Base-by-base conservation (phyloP, 1,284 basidiomycete genomes). In the Heliocybe sulcata region DNA sequence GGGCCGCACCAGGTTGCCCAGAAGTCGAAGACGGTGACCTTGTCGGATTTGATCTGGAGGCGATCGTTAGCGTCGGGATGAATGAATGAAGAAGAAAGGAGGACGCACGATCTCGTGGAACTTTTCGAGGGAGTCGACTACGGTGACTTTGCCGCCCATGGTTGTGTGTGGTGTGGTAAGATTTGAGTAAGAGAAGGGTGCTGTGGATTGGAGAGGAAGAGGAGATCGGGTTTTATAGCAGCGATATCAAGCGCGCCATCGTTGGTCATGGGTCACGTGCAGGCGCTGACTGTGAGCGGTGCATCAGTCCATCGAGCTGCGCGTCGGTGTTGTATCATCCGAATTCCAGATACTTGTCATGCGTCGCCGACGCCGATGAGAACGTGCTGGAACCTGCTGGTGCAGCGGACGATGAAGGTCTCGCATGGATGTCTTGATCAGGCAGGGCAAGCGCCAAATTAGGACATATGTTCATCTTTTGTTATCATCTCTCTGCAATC, bases 1-100 rank as follows among this genome's bases (percentile, higher is more conserved):
- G 87, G 86, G 49, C 80, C 77, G 65, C 85, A 88, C 84, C 85
- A 81, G 0, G 77, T 76, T 48, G 85, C 84, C 83, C 85, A 91
- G 75, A 89, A 92, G 74, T 92, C 89, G 64, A 93, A 79, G 53
- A 92, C 72, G 63, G 80, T 75, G 57, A 77, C 73, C 64, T 79
- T 78, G 61, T 77, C 77, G 54, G 76, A 70, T 63, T 74, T 75
- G 64, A 86, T 85, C 88, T 90, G 60, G 29, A 27, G 14, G 45
- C 27, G 55, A 50, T 56, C 45, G 52, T 29, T 31, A 45, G 45
- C 26, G 33, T 45, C 16, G 31, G 16, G 51, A 35, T 47, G 42
- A 48, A 42, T 23, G 55, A 55, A 9, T 51, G n/a, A n/a, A n/a
- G n/a, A n/a, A n/a, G n/a, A n/a, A n/a, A 31, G 16, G 45, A 45